Evolutionary conservation across 352 stramenopile species (phyloP).

Genomic region (Globisporangium polare): DNA sequence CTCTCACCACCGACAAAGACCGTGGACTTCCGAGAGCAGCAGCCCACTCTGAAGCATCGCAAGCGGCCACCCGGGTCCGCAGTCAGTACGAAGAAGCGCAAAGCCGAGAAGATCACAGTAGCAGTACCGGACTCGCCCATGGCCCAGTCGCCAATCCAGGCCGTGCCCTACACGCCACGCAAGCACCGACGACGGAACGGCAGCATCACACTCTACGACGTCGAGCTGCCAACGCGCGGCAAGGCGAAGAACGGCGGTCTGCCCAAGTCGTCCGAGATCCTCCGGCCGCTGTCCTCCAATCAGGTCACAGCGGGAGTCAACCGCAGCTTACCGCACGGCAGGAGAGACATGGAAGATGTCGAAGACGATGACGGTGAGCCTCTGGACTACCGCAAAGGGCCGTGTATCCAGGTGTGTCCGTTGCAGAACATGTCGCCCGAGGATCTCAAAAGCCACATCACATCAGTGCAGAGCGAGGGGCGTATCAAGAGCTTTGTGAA

Average conservation of each 20-base stretch:
- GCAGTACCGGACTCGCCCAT: constrained; percentile 6
- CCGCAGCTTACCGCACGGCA: constrained; percentile 48
- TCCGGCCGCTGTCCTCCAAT: constrained; percentile 21
- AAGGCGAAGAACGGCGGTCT: not conserved
- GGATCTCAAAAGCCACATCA: constrained; percentile 62
- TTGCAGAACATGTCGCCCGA: constrained; percentile 54
- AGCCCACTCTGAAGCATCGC: not conserved
- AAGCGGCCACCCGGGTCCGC: constrained; percentile 4
- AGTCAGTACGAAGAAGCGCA: constrained; percentile 10
- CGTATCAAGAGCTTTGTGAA: constrained; percentile 61
- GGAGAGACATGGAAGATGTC: constrained; percentile 9
- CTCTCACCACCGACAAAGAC: not conserved
- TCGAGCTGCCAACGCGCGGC: constrained; percentile 7
- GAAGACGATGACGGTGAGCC: constrained; percentile 2
- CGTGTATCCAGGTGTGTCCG: constrained; percentile 34
- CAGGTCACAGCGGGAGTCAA: constrained; percentile 33
- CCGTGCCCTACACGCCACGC: constrained; percentile 26
- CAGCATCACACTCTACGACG: constrained; percentile 15
- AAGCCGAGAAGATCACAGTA: constrained; percentile 4
- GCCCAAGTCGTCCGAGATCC: constrained; percentile 5
- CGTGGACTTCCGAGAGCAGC: not conserved
- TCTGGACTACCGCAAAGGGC: constrained; percentile 5
- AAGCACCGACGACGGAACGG: constrained; percentile 37
- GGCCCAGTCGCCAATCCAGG: constrained; percentile 7
- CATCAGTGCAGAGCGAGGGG: constrained; percentile 58